Percentiles rank a stretch among this genome's conserved stretches.
phyloP scores from a whole-genome alignment of 768 basidiomycete genomes.

The Suillus tomentosus region DNA sequence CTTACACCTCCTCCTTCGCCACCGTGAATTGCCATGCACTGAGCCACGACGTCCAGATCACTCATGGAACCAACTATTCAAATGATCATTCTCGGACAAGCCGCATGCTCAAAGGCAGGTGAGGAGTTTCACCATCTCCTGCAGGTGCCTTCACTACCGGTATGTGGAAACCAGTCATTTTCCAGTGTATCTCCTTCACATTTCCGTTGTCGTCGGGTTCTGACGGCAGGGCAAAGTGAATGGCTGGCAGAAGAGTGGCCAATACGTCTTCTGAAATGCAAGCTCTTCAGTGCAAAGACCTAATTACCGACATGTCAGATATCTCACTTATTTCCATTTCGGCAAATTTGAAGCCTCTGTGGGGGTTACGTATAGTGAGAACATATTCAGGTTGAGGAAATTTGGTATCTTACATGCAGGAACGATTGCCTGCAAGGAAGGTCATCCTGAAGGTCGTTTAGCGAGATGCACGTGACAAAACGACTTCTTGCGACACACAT shows the following conservation, averaged over 20 bases:
- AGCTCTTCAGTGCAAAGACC: background rate
- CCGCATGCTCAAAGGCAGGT: conserved; percentile 20
- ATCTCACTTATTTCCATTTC: conserved; percentile 51
- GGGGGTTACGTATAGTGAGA: background rate
- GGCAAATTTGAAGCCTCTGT: conserved; percentile 45
- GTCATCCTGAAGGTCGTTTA: conserved; percentile 38
- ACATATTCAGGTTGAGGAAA: background rate
- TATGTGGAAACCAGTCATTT: conserved; percentile 25
- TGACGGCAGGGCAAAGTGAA: conserved; percentile 28
- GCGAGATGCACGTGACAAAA: background rate
- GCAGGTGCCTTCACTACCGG: conserved; percentile 29
- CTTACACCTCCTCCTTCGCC: conserved; percentile 21
- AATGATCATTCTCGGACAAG: background rate
- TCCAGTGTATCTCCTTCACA: conserved; percentile 29
- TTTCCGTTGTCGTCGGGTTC: conserved; percentile 10
- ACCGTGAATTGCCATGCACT: conserved; percentile 25
- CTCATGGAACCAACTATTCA: conserved; percentile 26
- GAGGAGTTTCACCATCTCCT: conserved; percentile 25
- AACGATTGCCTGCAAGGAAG: conserved; percentile 48
- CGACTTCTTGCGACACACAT: conserved; percentile 35
- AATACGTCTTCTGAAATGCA: conserved; percentile 25
- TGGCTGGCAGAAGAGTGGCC: conserved; percentile 25
- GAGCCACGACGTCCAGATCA: conserved; percentile 1
- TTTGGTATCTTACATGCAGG: conserved; percentile 41
- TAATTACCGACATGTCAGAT: background rate